A percentile compares a stretch with the other conserved stretches of the same genome.
These are phyloP conservation scores for Colletotrichum truncatum DNA, from an alignment of 2,329 filamentous ascomycete species.

Conservation along the genomic window DNA sequence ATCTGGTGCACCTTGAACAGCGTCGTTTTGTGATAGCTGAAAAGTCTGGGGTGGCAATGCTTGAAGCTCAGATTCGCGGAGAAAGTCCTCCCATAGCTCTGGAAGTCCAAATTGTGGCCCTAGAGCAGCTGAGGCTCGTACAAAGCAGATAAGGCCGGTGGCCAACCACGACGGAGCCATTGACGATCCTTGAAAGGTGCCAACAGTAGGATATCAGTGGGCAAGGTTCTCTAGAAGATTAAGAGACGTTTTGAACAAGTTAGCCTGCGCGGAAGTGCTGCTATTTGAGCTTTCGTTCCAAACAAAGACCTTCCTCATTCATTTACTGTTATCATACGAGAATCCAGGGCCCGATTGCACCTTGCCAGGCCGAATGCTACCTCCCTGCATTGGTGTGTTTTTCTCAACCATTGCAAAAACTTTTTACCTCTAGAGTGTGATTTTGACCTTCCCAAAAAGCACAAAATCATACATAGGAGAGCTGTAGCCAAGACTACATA, in stretches of 20 bases:
- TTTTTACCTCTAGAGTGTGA: not conserved
- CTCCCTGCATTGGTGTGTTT: slow-evolving; percentile 8
- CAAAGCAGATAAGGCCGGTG: slow-evolving; percentile 2
- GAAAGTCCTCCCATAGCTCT: slow-evolving; percentile 5
- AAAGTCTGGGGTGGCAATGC: not conserved
- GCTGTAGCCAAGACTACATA: slow-evolving; percentile 6
- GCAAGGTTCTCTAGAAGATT: no score
- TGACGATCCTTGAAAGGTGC: not conserved
- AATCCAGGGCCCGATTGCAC: not conserved
- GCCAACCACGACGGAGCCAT: not conserved
- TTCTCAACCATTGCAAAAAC: not conserved
- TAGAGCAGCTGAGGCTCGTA: not conserved
- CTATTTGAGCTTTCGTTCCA: not conserved
- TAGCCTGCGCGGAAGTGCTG: not conserved
- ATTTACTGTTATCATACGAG: not conserved
- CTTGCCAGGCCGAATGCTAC: slow-evolving; percentile 5
- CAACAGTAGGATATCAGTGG: no score
- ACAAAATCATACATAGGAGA: not conserved
- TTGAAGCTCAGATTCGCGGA: not conserved
- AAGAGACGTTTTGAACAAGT: not conserved
- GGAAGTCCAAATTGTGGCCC: slow-evolving; percentile 21
- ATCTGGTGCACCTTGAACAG: not conserved
- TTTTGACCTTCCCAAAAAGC: slow-evolving; percentile 21
- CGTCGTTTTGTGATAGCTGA: not conserved
- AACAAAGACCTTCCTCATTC: not conserved